phyloP scores from a whole-genome alignment of 352 stramenopile genomes.

The Globisporangium mamillatum region DNA sequence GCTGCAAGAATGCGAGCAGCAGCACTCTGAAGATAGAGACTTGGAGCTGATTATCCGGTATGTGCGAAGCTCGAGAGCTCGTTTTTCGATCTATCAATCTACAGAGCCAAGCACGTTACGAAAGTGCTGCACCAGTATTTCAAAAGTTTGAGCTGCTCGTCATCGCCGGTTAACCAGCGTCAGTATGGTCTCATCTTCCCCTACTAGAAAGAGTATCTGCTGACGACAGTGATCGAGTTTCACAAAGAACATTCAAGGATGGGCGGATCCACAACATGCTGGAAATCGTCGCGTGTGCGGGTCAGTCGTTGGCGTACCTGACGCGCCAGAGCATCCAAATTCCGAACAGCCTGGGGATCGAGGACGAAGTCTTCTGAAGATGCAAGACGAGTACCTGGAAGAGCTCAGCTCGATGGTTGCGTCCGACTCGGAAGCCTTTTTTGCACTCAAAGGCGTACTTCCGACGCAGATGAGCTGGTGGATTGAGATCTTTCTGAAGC shows the following conservation, averaged over 20 bases:
- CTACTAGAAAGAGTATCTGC: conserved; percentile 33
- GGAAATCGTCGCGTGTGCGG: conserved; percentile 58
- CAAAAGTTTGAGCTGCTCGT: conserved; percentile 20
- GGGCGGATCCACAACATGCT: conserved; percentile 32
- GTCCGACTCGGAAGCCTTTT: conserved; percentile 43
- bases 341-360: conserved; percentile 58
- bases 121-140: conserved; percentile 37
- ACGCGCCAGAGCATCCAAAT: conserved; percentile 78
- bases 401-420: conserved; percentile 53
- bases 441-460: conserved; percentile 46
- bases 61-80: conserved; percentile 40
- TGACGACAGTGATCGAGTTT: conserved; percentile 26
- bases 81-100: conserved; percentile 51
- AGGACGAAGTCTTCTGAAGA: conserved; percentile 48
- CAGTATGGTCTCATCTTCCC: conserved; percentile 32
- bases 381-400: conserved; percentile 71
- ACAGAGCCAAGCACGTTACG: conserved; percentile 38
- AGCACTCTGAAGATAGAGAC: conserved; percentile 20
- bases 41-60: conserved; percentile 46
- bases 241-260: conserved; percentile 1
- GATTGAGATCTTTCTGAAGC: conserved; percentile 38
- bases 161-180: conserved; percentile 11
- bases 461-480: conserved; percentile 27
- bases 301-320: conserved; percentile 59
- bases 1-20: conserved; percentile 12